Conservation (phyloP, 805 yeast genomes). For the Clavispora asparagi region DNA sequence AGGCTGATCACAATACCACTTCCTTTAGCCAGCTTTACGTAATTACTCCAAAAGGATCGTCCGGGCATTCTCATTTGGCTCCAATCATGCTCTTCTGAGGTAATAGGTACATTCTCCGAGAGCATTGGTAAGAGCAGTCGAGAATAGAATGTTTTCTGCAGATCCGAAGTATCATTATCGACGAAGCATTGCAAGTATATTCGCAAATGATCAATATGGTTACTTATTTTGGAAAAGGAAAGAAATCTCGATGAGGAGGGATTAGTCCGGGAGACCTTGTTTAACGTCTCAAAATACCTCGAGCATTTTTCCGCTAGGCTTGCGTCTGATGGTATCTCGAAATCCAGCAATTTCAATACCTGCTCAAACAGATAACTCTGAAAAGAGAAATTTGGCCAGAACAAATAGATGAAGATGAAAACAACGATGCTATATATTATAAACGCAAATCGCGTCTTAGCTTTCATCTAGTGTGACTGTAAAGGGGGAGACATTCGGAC, state of each 20-base stretch:
- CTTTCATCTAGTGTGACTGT: slow-evolving; percentile 6
- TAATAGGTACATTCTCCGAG: slow-evolving; percentile 6
- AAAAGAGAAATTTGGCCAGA: slow-evolving; percentile 10
- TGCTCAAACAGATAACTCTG: slow-evolving; percentile 10
- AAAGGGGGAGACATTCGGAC: neutral
- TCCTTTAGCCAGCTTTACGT: slow-evolving; percentile 4
- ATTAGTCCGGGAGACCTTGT: neutral
- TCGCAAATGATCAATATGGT: slow-evolving; percentile 12
- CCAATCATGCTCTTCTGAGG: slow-evolving; percentile 5
- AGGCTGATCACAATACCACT: slow-evolving; percentile 13
- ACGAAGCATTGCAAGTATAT: slow-evolving; percentile 9
- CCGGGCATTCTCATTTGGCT: neutral
- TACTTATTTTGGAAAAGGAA: slow-evolving; percentile 7
- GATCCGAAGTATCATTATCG: slow-evolving; percentile 2
- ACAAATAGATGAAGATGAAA: slow-evolving; percentile 2
- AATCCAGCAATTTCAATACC: slow-evolving; percentile 3
- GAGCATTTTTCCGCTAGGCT: slow-evolving; percentile 7
- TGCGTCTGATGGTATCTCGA: slow-evolving; percentile 1
- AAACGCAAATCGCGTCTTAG: slow-evolving; percentile 6
- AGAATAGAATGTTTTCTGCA: neutral
- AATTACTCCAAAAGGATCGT: slow-evolving; percentile 6
- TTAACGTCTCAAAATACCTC: slow-evolving; percentile 7
- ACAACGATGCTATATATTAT: neutral
- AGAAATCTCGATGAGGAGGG: slow-evolving; percentile 10
- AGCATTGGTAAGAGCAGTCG: slow-evolving; percentile 12